A percentile compares a stretch with the other conserved stretches of the same genome.
phyloP scores from a whole-genome alignment of 305 asterid species.

The Coffea humblotiana region DNA sequence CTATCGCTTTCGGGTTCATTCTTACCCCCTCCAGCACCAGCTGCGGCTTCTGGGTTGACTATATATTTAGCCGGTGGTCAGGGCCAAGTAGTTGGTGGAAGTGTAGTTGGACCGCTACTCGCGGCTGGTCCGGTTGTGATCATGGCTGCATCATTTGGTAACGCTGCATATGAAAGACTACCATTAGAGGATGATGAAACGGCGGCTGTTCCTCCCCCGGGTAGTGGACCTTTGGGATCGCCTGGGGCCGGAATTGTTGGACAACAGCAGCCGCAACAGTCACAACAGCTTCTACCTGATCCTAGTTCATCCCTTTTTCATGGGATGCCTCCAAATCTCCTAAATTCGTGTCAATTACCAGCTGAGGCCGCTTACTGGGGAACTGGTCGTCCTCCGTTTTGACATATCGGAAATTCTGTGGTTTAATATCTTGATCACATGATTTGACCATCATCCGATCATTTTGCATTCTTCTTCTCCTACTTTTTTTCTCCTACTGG shows the following conservation, averaged over 20 bases:
- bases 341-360: constrained; percentile 51
- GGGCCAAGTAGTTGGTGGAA: constrained; percentile 87
- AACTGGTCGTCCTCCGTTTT: constrained; percentile 50
- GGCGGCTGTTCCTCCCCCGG: constrained; percentile 25
- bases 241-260: constrained; percentile 37
- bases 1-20: constrained; percentile 78
- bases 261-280: constrained; percentile 8
- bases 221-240: constrained; percentile 42
- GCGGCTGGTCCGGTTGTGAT: constrained; percentile 84
- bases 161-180: constrained; percentile 84
- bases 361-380: constrained; percentile 65
- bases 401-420: neutral
- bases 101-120: constrained; percentile 71
- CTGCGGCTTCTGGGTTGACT: constrained; percentile 70
- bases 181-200: constrained; percentile 78
- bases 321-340: constrained; percentile 42
- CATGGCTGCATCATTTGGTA: constrained; percentile 86
- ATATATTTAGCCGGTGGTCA: constrained; percentile 80
- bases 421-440: neutral
- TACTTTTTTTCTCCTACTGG: constrained; percentile 1
- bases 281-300: constrained; percentile 39
- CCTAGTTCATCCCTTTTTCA: constrained; percentile 36
- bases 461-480: constrained; percentile 12
- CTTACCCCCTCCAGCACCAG: constrained; percentile 84
- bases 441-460: neutral